phyloP scores from a whole-genome alignment of 345 rosid genomes.

The Eucalyptus sideroxylon region DNA sequence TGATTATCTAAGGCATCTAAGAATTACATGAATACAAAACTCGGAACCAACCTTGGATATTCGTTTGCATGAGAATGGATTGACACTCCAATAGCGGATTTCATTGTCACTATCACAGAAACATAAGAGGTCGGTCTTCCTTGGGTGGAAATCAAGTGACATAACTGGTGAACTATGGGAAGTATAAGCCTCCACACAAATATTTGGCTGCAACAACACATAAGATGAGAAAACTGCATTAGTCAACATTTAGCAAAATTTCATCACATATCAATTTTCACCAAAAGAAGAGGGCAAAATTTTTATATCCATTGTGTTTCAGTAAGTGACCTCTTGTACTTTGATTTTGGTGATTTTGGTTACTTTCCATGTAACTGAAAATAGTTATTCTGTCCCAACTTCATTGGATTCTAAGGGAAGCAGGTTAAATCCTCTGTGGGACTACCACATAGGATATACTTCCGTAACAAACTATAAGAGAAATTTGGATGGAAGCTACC shows the following conservation, averaged over 20 bases:
- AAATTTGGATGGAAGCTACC: neutral
- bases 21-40: neutral
- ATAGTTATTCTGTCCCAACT: neutral
- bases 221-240: neutral
- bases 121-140: conserved; percentile 49
- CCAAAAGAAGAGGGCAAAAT: neutral
- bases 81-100: conserved; percentile 43
- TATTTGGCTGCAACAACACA: conserved; percentile 36
- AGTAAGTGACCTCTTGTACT: neutral
- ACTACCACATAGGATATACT: neutral
- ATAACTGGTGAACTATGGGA: conserved; percentile 40
- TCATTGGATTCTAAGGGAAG: neutral
- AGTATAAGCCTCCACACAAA: conserved; percentile 25
- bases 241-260: neutral
- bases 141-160: conserved; percentile 72
- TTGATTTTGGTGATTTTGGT: neutral
- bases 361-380: neutral
- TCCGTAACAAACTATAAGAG: neutral
- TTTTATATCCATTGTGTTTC: neutral
- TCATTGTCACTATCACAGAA: conserved; percentile 43
- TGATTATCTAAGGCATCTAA: neutral
- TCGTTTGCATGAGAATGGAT: conserved; percentile 26
- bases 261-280: neutral
- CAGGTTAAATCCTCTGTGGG: neutral
- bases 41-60: conserved; percentile 29